A percentile compares a stretch with the other conserved stretches of the same genome.
Conservation (phyloP, 2,329 filamentous ascomycete species). For the Paecilomyces formosus region DNA sequence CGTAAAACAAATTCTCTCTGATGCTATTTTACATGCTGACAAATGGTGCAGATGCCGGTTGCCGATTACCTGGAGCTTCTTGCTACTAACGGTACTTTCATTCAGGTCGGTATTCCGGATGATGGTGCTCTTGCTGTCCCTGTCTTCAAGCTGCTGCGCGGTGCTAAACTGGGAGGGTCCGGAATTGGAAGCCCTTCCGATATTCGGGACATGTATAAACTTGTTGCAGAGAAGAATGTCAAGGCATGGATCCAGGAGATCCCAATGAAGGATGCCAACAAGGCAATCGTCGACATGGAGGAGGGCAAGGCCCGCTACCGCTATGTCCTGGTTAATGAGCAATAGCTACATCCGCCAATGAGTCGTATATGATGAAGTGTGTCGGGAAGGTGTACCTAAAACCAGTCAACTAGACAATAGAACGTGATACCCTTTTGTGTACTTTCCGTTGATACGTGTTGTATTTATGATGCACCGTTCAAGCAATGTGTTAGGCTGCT, state of each 20-base stretch:
- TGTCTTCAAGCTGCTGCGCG: constrained; percentile 51
- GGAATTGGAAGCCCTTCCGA: constrained; percentile 32
- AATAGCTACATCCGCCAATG: not conserved
- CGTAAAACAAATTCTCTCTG: not conserved
- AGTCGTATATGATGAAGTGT: not conserved
- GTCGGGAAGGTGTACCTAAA: not conserved
- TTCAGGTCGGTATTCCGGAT: constrained; percentile 62
- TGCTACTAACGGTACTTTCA: constrained; percentile 50
- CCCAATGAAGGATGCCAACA: constrained; percentile 38
- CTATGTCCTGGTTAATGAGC: constrained; percentile 38
- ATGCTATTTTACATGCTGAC: constrained; percentile 1
- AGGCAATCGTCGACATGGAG: constrained; percentile 38
- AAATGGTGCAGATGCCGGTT: constrained; percentile 48
- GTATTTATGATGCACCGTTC: no score
- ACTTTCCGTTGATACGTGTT: not conserved
- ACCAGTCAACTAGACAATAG: not conserved
- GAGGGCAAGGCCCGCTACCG: constrained; percentile 39
- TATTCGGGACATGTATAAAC: constrained; percentile 38
- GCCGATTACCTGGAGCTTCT: constrained; percentile 55
- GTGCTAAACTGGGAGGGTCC: constrained; percentile 44
- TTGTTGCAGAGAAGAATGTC: constrained; percentile 32
- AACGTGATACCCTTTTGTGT: not conserved
- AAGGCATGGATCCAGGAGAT: constrained; percentile 36
- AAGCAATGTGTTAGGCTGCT: no score
- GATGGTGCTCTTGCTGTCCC: constrained; percentile 45